Evolutionary conservation across 2,329 filamentous ascomycete species (phyloP).

Genomic region (Mycosphaerella arachidis): DNA sequence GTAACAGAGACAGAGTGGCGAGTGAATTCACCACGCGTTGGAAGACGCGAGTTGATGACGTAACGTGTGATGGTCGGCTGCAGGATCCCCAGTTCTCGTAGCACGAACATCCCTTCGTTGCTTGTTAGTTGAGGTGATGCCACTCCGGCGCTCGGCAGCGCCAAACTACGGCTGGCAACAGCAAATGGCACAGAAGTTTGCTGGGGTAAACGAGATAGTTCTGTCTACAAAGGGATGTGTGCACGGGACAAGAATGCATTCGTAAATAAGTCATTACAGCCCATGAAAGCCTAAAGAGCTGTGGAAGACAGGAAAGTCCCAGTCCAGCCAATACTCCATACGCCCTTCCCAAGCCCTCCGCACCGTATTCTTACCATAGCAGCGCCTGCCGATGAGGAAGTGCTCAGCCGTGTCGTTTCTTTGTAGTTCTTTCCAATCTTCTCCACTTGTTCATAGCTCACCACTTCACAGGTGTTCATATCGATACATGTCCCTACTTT

Average conservation of each 20-base stretch:
- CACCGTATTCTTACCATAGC: conserved; percentile 1
- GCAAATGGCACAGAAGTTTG: too few species aligned
- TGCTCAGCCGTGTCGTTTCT: conserved; percentile 1
- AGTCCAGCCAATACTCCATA: conserved; percentile 1
- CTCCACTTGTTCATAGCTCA: not conserved
- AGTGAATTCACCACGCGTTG: not conserved
- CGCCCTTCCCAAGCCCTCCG: not conserved
- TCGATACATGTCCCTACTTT: conserved; percentile 1
- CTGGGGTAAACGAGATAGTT: not conserved
- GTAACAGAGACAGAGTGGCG: not conserved
- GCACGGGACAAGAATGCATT: not conserved
- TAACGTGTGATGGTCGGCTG: not conserved
- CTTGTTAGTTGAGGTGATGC: too few species aligned
- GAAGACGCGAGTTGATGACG: not conserved
- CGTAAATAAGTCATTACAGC: conserved; percentile 1
- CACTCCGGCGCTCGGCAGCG: too few species aligned
- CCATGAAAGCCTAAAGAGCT: conserved; percentile 3
- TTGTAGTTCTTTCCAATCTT: conserved; percentile 6
- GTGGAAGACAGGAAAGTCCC: not conserved
- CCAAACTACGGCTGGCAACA: too few species aligned
- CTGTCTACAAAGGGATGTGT: too few species aligned
- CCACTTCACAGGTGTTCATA: not conserved
- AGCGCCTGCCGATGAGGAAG: not conserved
- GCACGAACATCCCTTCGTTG: too few species aligned
- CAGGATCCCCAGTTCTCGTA: not conserved